Percentiles rank a stretch among this genome's conserved stretches.
These are phyloP conservation scores for Fonsecaea monophora DNA, from an alignment of 2,329 filamentous ascomycete species.

Conservation along the genomic window DNA sequence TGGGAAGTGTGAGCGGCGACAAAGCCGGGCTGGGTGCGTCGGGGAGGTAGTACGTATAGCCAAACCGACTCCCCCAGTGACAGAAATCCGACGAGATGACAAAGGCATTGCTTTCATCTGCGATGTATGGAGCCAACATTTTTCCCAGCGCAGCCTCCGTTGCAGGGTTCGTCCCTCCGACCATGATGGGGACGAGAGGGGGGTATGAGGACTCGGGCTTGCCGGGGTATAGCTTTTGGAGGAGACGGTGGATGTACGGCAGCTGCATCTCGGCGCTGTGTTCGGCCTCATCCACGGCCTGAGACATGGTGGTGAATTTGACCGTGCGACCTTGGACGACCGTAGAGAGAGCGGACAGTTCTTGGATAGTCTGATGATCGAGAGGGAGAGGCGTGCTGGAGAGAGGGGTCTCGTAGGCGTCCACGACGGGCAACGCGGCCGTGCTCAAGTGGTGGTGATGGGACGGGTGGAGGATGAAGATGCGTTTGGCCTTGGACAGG, in stretches of 20 bases:
- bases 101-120: conserved; percentile 75
- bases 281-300: conserved; percentile 74
- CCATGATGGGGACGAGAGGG: conserved; percentile 80
- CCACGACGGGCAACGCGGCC: conserved; percentile 76
- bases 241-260: conserved; percentile 86
- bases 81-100: conserved; percentile 95
- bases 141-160: conserved; percentile 73
- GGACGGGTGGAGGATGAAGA: conserved; percentile 92
- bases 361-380: conserved; percentile 52
- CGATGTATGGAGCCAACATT: conserved; percentile 78
- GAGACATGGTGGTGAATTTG: conserved; percentile 64
- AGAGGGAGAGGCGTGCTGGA: conserved; percentile 53
- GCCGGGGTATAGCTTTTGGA: conserved; percentile 61
- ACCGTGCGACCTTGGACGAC: conserved; percentile 38
- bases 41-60: conserved; percentile 79
- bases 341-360: conserved; percentile 46
- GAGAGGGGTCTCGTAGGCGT: conserved; percentile 55
- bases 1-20: conserved; percentile 49
- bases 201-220: conserved; percentile 66
- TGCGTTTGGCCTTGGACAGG: conserved; percentile 79
- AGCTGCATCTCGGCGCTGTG: conserved; percentile 98
- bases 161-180: conserved; percentile 72
- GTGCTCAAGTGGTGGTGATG: conserved; percentile 82
- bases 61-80: conserved; percentile 88
- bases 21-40: conserved; percentile 53